Evolutionary conservation across 768 basidiomycete species (phyloP).

Genomic region (Paxillus rubicundulus): DNA sequence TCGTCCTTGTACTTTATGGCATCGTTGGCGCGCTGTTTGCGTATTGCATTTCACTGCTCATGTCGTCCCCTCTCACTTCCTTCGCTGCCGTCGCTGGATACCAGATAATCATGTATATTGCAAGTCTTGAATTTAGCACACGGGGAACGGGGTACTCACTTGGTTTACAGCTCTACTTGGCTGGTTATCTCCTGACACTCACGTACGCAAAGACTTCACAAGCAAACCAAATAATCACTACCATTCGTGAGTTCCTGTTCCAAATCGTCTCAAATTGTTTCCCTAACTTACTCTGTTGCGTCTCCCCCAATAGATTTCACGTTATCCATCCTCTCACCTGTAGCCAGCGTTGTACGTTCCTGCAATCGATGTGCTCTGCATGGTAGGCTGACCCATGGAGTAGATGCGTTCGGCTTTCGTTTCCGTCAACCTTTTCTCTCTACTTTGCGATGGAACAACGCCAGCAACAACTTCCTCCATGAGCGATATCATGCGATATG

Average conservation of each 20-base stretch:
- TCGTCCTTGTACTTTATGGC: conserved; percentile 68
- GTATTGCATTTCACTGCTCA: conserved; percentile 60
- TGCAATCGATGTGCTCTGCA: neutral
- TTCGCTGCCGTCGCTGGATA: conserved; percentile 73
- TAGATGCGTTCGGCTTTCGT: conserved; percentile 69
- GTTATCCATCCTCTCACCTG: conserved; percentile 62
- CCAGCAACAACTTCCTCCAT: conserved; percentile 46
- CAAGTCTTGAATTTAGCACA: conserved; percentile 41
- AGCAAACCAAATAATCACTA: conserved; percentile 53
- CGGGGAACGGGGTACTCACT: neutral
- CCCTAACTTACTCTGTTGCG: neutral
- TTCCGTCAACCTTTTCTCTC: conserved; percentile 74
- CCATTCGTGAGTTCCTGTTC: conserved; percentile 43
- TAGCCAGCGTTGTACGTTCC: conserved; percentile 60
- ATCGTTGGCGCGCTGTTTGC: conserved; percentile 66
- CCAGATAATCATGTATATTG: conserved; percentile 69
- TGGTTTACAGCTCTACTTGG: conserved; percentile 52
- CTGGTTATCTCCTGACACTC: conserved; percentile 66
- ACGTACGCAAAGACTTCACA: conserved; percentile 67
- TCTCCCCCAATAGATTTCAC: conserved; percentile 51
- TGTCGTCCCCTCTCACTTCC: conserved; percentile 64
- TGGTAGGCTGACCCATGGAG: neutral
- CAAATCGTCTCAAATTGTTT: too few relatives aligned
- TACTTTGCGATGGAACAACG: conserved; percentile 60
- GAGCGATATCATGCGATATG: conserved; percentile 57